phyloP scores from a whole-genome alignment of 768 basidiomycete genomes.

The Tremella fuciformis region DNA sequence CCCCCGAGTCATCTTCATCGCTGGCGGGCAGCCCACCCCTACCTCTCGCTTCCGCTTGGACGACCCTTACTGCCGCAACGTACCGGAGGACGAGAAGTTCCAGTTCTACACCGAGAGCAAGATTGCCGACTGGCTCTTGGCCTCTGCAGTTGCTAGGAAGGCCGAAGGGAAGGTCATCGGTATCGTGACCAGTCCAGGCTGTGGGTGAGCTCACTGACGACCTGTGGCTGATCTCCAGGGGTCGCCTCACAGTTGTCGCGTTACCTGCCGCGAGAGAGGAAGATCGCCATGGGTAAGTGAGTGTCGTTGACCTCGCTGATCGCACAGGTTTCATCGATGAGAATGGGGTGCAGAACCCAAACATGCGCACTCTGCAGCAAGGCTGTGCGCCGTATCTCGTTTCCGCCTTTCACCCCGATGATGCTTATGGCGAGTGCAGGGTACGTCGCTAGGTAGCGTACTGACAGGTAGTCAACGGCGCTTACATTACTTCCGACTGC shows the following conservation, averaged over 20 bases:
- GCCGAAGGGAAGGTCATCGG: slow-evolving; percentile 12
- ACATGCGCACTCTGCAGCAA: no score
- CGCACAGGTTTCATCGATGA: slow-evolving; percentile 14
- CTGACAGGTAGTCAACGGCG: no score
- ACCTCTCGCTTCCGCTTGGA: slow-evolving; percentile 6
- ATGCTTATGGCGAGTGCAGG: neutral
- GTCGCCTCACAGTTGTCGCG: slow-evolving; percentile 13
- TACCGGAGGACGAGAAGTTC: neutral
- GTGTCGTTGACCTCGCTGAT: no score
- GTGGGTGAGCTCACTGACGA: slow-evolving; percentile 1
- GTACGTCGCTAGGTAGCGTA: no score
- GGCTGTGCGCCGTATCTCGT: slow-evolving; percentile 13
- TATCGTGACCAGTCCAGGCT: slow-evolving; percentile 10
- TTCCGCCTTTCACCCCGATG: slow-evolving; percentile 10
- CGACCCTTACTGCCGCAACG: slow-evolving; percentile 13
- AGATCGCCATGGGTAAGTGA: slow-evolving; percentile 3
- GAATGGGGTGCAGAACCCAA: slow-evolving; percentile 3
- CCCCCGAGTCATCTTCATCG: slow-evolving; percentile 14
- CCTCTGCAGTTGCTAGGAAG: slow-evolving; percentile 11
- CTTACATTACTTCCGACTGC: neutral
- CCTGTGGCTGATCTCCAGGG: slow-evolving; percentile 1
- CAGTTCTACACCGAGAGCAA: slow-evolving; percentile 13
- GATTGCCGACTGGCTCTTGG: slow-evolving; percentile 11
- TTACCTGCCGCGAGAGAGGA: slow-evolving; percentile 11
- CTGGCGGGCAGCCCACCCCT: slow-evolving; percentile 7